Conservation (phyloP, 2,329 filamentous ascomycete genomes). For the Verticillium isaacii region DNA sequence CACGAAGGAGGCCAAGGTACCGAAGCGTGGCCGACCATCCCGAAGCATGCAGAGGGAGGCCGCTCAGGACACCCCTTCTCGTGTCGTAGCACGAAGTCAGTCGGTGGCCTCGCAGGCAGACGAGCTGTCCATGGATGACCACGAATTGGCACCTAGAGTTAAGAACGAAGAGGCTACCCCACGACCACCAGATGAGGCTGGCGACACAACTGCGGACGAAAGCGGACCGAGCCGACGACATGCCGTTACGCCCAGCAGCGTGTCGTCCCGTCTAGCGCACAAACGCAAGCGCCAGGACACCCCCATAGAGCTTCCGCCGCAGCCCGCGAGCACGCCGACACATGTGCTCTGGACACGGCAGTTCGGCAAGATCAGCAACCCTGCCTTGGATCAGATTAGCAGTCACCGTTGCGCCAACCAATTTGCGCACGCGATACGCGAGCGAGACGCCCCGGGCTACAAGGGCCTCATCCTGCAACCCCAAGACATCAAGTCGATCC, state of each 20-base stretch:
- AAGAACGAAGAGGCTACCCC: constrained; percentile 59
- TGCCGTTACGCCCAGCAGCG: constrained; percentile 29
- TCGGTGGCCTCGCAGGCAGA: constrained; percentile 42
- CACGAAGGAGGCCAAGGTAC: constrained; percentile 16
- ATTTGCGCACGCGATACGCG: constrained; percentile 70
- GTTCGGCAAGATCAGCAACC: constrained; percentile 67
- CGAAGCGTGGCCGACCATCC: constrained; percentile 26
- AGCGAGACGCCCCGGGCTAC: constrained; percentile 72
- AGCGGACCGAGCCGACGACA: constrained; percentile 35
- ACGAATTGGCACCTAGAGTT: constrained; percentile 35
- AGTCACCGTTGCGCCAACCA: constrained; percentile 76
- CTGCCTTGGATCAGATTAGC: constrained; percentile 70
- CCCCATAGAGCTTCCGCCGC: constrained; percentile 39
- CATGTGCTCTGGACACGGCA: constrained; percentile 73
- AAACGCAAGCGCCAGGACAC: constrained; percentile 57
- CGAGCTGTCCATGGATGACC: constrained; percentile 40
- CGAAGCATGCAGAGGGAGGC: constrained; percentile 29
- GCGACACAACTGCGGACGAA: constrained; percentile 53
- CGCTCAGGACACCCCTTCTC: constrained; percentile 28
- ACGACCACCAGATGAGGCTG: constrained; percentile 46
- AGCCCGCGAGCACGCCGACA: constrained; percentile 49
- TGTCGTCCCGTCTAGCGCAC: constrained; percentile 28
- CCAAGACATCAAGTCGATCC: constrained; percentile 74
- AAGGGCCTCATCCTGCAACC: constrained; percentile 68
- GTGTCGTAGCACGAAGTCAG: constrained; percentile 31